A percentile compares a stretch with the other conserved stretches of the same genome.
Evolutionary conservation across 108 stramenopile species (phyloP).

Genomic region (Phaeodactylum tricornutum): DNA sequence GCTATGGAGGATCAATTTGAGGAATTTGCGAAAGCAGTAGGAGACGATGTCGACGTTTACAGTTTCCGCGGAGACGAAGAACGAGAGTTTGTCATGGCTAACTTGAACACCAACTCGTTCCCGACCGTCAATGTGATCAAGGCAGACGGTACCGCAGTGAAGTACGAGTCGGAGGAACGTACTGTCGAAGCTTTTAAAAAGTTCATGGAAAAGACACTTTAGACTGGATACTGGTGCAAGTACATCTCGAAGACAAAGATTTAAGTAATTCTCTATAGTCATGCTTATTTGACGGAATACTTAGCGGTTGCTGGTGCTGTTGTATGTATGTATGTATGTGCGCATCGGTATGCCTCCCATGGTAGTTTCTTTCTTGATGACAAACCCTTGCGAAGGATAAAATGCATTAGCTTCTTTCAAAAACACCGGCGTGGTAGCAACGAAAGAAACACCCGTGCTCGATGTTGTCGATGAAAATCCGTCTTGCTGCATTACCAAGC

Average conservation of each 20-base stretch:
- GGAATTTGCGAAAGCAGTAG: slow-evolving; percentile 49
- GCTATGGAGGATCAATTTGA: slow-evolving; percentile 79
- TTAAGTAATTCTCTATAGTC: neutral
- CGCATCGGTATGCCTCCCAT: slow-evolving; percentile 21
- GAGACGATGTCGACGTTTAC: slow-evolving; percentile 56
- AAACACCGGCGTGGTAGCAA: slow-evolving; percentile 39
- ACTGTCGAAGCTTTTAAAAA: slow-evolving; percentile 57
- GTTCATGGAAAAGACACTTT: slow-evolving; percentile 39
- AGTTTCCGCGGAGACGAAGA: slow-evolving; percentile 88
- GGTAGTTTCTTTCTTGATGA: slow-evolving; percentile 10
- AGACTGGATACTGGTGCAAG: neutral
- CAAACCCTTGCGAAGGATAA: slow-evolving; percentile 41
- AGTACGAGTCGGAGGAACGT: slow-evolving; percentile 85
- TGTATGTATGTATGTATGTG: slow-evolving; percentile 9
- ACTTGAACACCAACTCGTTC: slow-evolving; percentile 85
- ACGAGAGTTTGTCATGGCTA: slow-evolving; percentile 73
- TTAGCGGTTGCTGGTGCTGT: neutral
- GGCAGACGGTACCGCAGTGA: slow-evolving; percentile 76
- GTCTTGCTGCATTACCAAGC: slow-evolving; percentile 9
- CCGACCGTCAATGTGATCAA: slow-evolving; percentile 87
- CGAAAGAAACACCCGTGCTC: slow-evolving; percentile 2
- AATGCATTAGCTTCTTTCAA: slow-evolving; percentile 32
- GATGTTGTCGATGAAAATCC: neutral
- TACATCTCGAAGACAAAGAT: neutral
- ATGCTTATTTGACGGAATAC: neutral